Percentiles rank a stretch among this genome's conserved stretches.
phyloP scores from a whole-genome alignment of 129 eudicot genomes.

The Cynara cardunculus region DNA sequence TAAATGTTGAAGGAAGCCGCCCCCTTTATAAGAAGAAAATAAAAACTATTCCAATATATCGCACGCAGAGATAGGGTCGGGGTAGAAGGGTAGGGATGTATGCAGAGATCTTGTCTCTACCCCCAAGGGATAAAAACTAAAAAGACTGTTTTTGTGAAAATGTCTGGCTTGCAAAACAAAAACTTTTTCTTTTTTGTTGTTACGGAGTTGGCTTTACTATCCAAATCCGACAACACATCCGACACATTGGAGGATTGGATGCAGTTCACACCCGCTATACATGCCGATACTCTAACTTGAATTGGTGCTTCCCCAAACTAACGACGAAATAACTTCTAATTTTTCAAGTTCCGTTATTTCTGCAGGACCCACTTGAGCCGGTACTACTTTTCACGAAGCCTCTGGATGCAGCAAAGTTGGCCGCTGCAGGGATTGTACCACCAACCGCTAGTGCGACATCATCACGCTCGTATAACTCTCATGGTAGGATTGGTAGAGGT shows the following conservation, averaged over 20 bases:
- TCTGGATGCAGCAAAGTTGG: slow-evolving; percentile 60
- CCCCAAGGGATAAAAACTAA: not conserved
- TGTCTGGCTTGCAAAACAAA: too few relatives aligned
- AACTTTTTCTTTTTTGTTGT: too few relatives aligned
- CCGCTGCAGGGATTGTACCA: slow-evolving; percentile 76
- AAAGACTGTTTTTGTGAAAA: too few relatives aligned
- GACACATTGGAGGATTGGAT: not conserved
- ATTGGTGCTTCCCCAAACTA: not conserved
- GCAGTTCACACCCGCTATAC: not conserved
- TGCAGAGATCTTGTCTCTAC: not conserved
- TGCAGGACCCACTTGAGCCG: slow-evolving; percentile 90
- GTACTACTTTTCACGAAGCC: slow-evolving; percentile 82
- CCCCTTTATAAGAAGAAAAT: not conserved
- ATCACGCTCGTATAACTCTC: slow-evolving; percentile 31
- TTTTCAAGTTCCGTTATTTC: slow-evolving; percentile 1
- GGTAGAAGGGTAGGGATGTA: not conserved
- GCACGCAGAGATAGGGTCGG: not conserved
- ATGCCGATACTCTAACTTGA: not conserved
- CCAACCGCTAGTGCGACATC: slow-evolving; percentile 42
- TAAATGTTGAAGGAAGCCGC: too few relatives aligned
- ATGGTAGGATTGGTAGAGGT: slow-evolving; percentile 89
- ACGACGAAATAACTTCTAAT: not conserved
- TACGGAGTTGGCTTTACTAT: too few relatives aligned
- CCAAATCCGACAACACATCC: too few relatives aligned
- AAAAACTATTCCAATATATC: not conserved